Evolutionary conservation across 495 filamentous ascomycete genomes (phyloP).

Genomic region (Penicillium silybi): DNA sequence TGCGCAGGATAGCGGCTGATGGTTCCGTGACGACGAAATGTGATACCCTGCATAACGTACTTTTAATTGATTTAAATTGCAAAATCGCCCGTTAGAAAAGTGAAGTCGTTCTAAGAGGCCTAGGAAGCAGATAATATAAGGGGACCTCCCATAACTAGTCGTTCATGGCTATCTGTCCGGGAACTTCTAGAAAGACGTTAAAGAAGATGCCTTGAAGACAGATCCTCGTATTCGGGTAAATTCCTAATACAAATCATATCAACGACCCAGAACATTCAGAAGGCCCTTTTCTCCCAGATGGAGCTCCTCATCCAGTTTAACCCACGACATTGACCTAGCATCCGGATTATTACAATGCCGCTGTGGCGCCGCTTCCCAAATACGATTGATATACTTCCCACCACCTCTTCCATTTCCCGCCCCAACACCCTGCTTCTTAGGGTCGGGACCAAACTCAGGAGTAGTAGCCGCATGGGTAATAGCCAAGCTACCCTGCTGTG

Average conservation of each 20-base stretch:
- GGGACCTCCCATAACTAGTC: too few species aligned
- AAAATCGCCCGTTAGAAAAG: too few species aligned
- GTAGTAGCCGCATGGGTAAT: conserved; percentile 20
- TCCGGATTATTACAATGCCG: conserved; percentile 8
- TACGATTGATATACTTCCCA: conserved; percentile 26
- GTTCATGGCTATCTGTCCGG: too few species aligned
- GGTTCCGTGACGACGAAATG: too few species aligned
- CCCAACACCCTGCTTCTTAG: conserved; percentile 14
- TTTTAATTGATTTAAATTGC: too few species aligned
- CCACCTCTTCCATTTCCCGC: conserved; percentile 11
- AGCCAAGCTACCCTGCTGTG: conserved; percentile 22
- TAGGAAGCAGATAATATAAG: too few species aligned
- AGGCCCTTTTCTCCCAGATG: conserved; percentile 15
- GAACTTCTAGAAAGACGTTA: too few species aligned
- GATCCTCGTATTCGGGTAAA: too few species aligned
- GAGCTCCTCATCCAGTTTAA: conserved; percentile 15
- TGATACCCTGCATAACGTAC: too few species aligned
- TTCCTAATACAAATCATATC: neutral
- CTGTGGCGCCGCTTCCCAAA: conserved; percentile 18
- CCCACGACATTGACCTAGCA: conserved; percentile 15
- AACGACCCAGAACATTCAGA: conserved; percentile 2
- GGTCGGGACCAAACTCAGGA: conserved; percentile 18
- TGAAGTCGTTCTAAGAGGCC: too few species aligned
- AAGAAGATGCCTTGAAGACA: too few species aligned
- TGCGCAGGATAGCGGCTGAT: too few species aligned